A percentile compares a stretch with the other conserved stretches of the same genome.
Evolutionary conservation across 2,329 filamentous ascomycete species (phyloP).

Genomic region (Diatrype stigma): DNA sequence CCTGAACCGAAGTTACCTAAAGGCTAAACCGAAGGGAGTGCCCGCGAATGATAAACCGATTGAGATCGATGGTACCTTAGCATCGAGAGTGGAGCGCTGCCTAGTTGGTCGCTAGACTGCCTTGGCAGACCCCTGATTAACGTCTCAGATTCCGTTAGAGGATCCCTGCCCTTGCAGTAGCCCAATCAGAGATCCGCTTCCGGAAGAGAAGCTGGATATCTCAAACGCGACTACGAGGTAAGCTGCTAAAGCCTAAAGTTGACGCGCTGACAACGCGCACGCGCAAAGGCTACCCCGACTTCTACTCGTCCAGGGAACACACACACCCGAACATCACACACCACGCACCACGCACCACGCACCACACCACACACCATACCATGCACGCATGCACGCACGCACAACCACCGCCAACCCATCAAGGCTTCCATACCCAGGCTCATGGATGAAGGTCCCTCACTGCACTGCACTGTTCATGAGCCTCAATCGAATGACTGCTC

Average conservation of each 20-base stretch:
- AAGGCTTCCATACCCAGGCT: background rate
- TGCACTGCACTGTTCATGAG: background rate
- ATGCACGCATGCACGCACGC: too few species aligned
- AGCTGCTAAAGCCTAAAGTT: background rate
- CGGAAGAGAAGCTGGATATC: background rate
- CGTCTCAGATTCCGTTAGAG: background rate
- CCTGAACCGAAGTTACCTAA: too few species aligned
- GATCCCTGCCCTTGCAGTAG: background rate
- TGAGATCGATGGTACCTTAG: background rate
- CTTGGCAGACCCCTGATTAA: background rate
- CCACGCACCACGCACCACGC: background rate
- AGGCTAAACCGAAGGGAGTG: too few species aligned
- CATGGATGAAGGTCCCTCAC: too few species aligned
- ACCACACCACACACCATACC: background rate
- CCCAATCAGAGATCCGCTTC: background rate
- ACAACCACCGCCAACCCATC: background rate
- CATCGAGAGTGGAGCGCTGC: background rate
- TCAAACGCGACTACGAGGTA: constrained; percentile 1
- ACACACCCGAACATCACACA: background rate
- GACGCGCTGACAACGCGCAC: background rate
- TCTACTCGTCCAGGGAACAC: too few species aligned
- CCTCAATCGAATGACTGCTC: background rate
- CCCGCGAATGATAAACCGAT: background rate
- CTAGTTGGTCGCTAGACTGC: background rate
- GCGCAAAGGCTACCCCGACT: background rate